Percentiles rank a stretch among this genome's conserved stretches.
phyloP scores from a whole-genome alignment of 1,139 yeast species.

The Kodamaea anthophila region DNA sequence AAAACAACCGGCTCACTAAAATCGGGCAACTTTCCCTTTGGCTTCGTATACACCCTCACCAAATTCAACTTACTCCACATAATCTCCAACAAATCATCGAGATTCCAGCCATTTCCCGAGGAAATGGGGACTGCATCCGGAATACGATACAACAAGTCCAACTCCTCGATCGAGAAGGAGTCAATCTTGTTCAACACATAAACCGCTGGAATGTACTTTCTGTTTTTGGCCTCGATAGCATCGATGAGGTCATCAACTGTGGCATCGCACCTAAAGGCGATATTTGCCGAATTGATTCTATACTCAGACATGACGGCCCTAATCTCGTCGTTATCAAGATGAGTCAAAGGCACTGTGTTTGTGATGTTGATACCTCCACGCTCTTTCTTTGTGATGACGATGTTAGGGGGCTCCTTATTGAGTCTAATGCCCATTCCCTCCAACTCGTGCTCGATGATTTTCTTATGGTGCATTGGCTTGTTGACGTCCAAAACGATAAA shows the following conservation, averaged over 20 bases:
- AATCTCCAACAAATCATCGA: constrained; percentile 85
- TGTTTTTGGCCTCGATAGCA: constrained; percentile 82
- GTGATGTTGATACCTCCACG: constrained; percentile 94
- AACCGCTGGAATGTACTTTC: constrained; percentile 91
- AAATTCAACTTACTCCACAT: constrained; percentile 92
- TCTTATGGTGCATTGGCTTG: constrained; percentile 91
- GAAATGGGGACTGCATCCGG: constrained; percentile 97
- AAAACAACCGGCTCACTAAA: constrained; percentile 91
- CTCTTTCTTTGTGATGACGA: constrained; percentile 84
- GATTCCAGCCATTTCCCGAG: constrained; percentile 92
- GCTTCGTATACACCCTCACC: constrained; percentile 95
- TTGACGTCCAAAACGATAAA: constrained; percentile 93
- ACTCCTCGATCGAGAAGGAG: constrained; percentile 87
- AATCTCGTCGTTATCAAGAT: constrained; percentile 85
- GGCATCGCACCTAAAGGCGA: constrained; percentile 95
- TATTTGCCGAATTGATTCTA: constrained; percentile 93
- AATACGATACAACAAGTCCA: constrained; percentile 80
- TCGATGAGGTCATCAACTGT: constrained; percentile 94
- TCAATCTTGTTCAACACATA: constrained; percentile 94
- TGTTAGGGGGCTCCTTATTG: constrained; percentile 89
- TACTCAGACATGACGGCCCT: constrained; percentile 95
- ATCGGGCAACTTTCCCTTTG: constrained; percentile 92
- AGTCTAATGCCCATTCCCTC: constrained; percentile 97
- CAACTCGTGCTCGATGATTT: constrained; percentile 85
- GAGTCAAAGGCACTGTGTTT: constrained; percentile 87